Conservation (phyloP, 116 monocot genomes). For the Papilionanthe hybrid region DNA sequence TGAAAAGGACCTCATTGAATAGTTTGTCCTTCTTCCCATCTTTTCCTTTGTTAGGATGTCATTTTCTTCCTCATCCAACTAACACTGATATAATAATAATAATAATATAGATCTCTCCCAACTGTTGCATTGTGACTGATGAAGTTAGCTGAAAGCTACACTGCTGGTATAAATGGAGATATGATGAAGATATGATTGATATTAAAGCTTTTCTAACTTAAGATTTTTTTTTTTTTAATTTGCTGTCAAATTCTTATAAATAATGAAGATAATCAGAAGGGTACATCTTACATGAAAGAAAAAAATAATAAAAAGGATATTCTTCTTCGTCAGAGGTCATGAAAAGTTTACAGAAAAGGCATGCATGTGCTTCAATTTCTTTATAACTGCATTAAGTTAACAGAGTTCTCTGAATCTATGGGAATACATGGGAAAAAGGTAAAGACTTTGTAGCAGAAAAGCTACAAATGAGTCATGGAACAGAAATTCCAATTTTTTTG, state of each 20-base stretch:
- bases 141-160: slow-evolving; percentile 3
- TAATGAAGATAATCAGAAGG: not conserved
- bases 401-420: too few species aligned
- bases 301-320: too few species aligned
- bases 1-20: slow-evolving; percentile 7
- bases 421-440: too few species aligned
- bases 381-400: too few species aligned
- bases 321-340: too few species aligned
- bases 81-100: slow-evolving; percentile 1
- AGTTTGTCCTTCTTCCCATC: not conserved
- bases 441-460: too few species aligned
- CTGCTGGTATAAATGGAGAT: not conserved
- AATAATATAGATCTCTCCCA: not conserved
- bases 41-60: not conserved
- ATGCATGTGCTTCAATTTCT: too few species aligned
- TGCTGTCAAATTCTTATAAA: not conserved
- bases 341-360: too few species aligned
- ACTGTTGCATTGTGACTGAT: not conserved
- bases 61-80: slow-evolving; percentile 7
- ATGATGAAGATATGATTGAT: not conserved
- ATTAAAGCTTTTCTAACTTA: not conserved
- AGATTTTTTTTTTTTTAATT: too few species aligned
- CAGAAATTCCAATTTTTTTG: too few species aligned
- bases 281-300: too few species aligned
- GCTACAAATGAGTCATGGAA: too few species aligned